Evolutionary conservation across 768 basidiomycete species (phyloP).

Genomic region (Rhizopogon vesiculosus): DNA sequence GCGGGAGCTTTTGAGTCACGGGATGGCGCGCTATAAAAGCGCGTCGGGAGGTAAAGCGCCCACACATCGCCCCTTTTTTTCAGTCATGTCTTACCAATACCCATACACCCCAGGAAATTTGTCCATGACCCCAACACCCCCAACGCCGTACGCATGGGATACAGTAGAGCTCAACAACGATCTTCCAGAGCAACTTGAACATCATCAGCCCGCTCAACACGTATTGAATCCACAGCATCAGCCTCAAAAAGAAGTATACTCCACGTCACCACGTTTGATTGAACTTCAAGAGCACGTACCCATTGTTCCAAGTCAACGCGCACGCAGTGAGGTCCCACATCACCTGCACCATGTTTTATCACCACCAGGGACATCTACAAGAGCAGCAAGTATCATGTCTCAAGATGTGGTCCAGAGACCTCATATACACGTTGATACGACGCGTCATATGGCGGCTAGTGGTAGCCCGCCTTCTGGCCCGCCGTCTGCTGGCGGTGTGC

Average conservation of each 20-base stretch:
- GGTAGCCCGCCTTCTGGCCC: slow-evolving; percentile 26
- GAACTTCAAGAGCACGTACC: slow-evolving; percentile 25
- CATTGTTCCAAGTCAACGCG: slow-evolving; percentile 21
- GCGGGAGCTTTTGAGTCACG: slow-evolving; percentile 18
- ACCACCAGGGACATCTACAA: slow-evolving; percentile 5
- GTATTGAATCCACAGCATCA: slow-evolving; percentile 24
- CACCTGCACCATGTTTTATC: slow-evolving; percentile 19
- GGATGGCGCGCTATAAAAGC: slow-evolving; percentile 26
- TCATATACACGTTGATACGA: slow-evolving; percentile 27
- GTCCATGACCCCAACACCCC: slow-evolving; percentile 46
- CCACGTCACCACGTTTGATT: slow-evolving; percentile 11
- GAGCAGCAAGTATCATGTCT: slow-evolving; percentile 7
- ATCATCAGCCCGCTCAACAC: slow-evolving; percentile 24
- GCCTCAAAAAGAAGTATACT: slow-evolving; percentile 18
- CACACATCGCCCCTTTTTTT: slow-evolving; percentile 20
- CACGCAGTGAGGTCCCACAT: slow-evolving; percentile 19
- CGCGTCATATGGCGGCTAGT: slow-evolving; percentile 21
- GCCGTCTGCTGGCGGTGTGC: slow-evolving; percentile 21
- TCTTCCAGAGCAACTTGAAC: slow-evolving; percentile 31
- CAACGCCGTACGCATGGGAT: slow-evolving; percentile 35
- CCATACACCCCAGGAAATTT: slow-evolving; percentile 43
- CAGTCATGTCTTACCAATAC: slow-evolving; percentile 45
- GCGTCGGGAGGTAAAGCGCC: slow-evolving; percentile 12
- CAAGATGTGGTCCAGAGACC: slow-evolving; percentile 25
- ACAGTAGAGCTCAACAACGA: slow-evolving; percentile 32